These are phyloP conservation scores for Venturia effusa DNA, from an alignment of 2,329 filamentous ascomycete species.

Conservation along the genomic window DNA sequence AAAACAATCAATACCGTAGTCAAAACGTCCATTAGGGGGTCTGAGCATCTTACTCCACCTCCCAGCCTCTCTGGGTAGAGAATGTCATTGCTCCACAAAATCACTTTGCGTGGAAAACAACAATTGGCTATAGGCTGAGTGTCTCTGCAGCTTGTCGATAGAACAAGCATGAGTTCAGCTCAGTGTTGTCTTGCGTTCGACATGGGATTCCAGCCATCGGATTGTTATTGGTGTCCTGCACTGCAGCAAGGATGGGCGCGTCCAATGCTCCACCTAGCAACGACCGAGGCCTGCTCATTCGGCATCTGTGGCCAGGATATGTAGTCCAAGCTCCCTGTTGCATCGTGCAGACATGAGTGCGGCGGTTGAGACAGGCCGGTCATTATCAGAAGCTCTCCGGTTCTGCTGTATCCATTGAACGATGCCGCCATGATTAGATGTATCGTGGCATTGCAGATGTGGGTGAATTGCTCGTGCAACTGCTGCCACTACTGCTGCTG, in stretches of 20 bases:
- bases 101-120: neutral
- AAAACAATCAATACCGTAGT: neutral
- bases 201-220: neutral
- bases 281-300: neutral
- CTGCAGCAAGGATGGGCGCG: neutral
- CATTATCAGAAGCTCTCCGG: constrained; percentile 1
- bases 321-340: neutral
- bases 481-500: neutral
- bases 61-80: neutral
- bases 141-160: neutral
- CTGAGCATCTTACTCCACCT: constrained; percentile 3
- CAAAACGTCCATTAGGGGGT: constrained; percentile 3
- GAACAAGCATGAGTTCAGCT: neutral
- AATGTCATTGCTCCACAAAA: neutral
- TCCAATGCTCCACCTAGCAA: neutral
- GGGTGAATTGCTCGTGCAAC: neutral
- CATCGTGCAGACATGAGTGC: neutral
- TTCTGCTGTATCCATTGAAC: neutral
- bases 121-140: constrained; percentile 2
- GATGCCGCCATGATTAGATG: neutral
- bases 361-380: neutral
- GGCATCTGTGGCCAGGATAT: neutral
- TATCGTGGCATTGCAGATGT: neutral
- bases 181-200: neutral
- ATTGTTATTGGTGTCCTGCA: neutral